These are phyloP conservation scores for Cercospora brassicicola DNA, from an alignment of 2,329 filamentous ascomycete genomes.

Conservation along the genomic window DNA sequence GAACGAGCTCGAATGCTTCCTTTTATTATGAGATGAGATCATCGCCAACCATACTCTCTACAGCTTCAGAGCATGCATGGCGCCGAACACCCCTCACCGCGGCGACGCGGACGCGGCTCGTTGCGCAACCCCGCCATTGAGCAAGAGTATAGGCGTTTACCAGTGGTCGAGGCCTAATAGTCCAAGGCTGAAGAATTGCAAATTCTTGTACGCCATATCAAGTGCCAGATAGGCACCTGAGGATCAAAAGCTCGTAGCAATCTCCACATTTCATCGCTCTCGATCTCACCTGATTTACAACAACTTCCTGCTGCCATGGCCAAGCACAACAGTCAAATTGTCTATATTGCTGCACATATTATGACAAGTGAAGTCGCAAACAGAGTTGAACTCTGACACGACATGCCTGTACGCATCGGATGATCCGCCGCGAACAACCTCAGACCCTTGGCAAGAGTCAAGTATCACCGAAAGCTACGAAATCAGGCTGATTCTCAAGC, in stretches of 20 bases:
- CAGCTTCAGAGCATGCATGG: constrained; percentile 8
- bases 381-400: background rate
- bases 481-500: background rate
- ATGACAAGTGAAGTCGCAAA: constrained; percentile 1
- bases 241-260: background rate
- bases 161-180: background rate
- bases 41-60: background rate
- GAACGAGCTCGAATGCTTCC: background rate
- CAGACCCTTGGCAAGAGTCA: background rate
- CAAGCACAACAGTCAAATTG: background rate
- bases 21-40: background rate
- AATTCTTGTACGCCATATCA: background rate
- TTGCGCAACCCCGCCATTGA: background rate
- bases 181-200: background rate
- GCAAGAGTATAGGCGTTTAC: constrained; percentile 4
- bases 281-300: background rate
- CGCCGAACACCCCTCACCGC: constrained; percentile 6
- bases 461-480: background rate
- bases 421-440: background rate
- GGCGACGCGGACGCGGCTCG: constrained; percentile 6
- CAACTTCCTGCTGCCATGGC: background rate
- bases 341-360: background rate
- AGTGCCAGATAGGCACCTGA: background rate
- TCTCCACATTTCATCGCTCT: background rate
- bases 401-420: background rate